A percentile compares a stretch with the other conserved stretches of the same genome.
Evolutionary conservation across 192 early-diverging fungal genomes (phyloP).

Genomic region (Radiomyces spectabilis): DNA sequence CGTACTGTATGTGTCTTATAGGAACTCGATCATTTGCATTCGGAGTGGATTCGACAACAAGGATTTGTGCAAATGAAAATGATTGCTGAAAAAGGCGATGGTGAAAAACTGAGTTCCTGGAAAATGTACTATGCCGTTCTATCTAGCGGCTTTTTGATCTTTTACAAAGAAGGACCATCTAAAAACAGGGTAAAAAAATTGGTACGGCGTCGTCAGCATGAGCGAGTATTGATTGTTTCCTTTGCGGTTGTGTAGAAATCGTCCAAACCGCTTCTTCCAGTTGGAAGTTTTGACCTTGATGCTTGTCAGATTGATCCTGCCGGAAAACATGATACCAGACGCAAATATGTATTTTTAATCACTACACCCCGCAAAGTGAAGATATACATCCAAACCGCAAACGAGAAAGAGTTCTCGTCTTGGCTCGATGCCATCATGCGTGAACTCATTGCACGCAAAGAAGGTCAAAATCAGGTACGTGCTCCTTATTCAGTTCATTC

Average conservation of each 20-base stretch:
- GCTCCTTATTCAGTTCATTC: neutral
- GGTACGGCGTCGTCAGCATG: neutral
- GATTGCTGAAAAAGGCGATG: slow-evolving; percentile 22
- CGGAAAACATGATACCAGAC: slow-evolving; percentile 24
- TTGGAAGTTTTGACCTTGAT: slow-evolving; percentile 29
- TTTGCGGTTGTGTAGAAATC: slow-evolving; percentile 18
- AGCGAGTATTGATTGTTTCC: neutral
- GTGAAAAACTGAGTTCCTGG: slow-evolving; percentile 26
- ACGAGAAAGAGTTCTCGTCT: slow-evolving; percentile 21
- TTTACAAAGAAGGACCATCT: slow-evolving; percentile 22
- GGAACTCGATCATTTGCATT: slow-evolving; percentile 34
- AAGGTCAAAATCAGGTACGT: slow-evolving; percentile 5
- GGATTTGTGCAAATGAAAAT: slow-evolving; percentile 43
- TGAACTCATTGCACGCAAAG: slow-evolving; percentile 26
- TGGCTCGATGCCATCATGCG: slow-evolving; percentile 34
- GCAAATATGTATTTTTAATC: slow-evolving; percentile 24
- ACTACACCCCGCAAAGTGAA: slow-evolving; percentile 18
- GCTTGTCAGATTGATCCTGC: slow-evolving; percentile 28
- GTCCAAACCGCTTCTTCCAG: slow-evolving; percentile 13
- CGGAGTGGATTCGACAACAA: slow-evolving; percentile 27
- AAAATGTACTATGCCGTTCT: slow-evolving; percentile 42
- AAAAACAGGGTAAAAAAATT: slow-evolving; percentile 21
- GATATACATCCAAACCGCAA: slow-evolving; percentile 20
- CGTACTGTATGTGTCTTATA: no score
- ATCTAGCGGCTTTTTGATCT: slow-evolving; percentile 16